Evolutionary conservation across 805 yeast genomes (phyloP).

Genomic region (Millerozyma miso): DNA sequence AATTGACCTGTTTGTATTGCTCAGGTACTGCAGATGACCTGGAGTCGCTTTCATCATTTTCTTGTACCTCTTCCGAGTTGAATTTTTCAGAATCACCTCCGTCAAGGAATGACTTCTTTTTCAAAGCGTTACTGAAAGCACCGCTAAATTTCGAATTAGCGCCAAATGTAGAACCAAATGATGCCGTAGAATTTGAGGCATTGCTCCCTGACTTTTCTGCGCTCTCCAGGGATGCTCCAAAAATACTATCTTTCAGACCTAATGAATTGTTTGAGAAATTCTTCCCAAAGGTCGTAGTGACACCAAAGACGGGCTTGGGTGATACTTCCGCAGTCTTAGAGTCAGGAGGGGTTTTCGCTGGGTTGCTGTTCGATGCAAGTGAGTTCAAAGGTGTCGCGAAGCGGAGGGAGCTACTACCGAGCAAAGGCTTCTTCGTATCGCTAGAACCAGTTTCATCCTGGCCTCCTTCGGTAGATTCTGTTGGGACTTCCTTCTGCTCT

Average conservation of each 20-base stretch:
- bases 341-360: slow-evolving; percentile 9
- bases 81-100: slow-evolving; percentile 15
- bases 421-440: slow-evolving; percentile 7
- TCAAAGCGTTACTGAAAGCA: slow-evolving; percentile 51
- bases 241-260: not conserved
- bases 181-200: slow-evolving; percentile 7
- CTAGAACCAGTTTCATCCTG: slow-evolving; percentile 1
- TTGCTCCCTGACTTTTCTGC: slow-evolving; percentile 1
- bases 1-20: slow-evolving; percentile 54
- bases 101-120: slow-evolving; percentile 58
- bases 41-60: too few relatives aligned
- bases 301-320: slow-evolving; percentile 29
- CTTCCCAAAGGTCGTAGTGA: slow-evolving; percentile 38
- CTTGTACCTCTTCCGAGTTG: slow-evolving; percentile 16
- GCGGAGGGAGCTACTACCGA: slow-evolving; percentile 19
- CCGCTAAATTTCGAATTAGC: slow-evolving; percentile 44
- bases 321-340: slow-evolving; percentile 7
- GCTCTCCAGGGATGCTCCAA: not conserved
- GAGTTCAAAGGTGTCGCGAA: slow-evolving; percentile 15
- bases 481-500: not conserved
- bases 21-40: slow-evolving; percentile 16
- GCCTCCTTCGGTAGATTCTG: not conserved
- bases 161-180: slow-evolving; percentile 34
- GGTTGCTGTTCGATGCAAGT: slow-evolving; percentile 3
- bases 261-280: slow-evolving; percentile 1